Evolutionary conservation across 331 rosid species (phyloP), one percentile per base, ranked within the genome.

Genomic region (Phaseolus coccineus): DNA sequence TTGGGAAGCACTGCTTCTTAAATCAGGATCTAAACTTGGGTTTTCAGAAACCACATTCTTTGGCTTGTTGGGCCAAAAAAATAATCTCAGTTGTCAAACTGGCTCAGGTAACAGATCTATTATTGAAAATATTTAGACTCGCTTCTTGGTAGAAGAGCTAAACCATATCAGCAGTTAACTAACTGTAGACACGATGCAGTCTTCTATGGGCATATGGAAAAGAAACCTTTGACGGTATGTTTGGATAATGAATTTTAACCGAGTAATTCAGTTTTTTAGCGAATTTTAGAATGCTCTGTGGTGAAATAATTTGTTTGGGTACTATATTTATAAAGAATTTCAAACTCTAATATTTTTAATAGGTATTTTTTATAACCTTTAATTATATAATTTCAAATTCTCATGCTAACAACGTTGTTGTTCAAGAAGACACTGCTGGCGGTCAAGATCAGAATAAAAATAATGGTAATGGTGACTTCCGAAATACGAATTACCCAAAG

Each of bases 1-100:
- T 69, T 90, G 96, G 97, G 91, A 91, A 77, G 81, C 87, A 50
- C 28, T 86, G 80, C 83, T 92, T 40, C 87, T 80, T 47, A 77
- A 84, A 80, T 79, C 69, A 51, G 84, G 85, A 70, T 72, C 46
- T 47, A 69, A 84, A 56, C 56, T 85, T 56, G 33, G 51, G 11
- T 87, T 78, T 48, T 69, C 81, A 11, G 84, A 87, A 80, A 72
- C 84, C 58, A 80, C 76, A 42, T 85, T 85, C 80, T 33, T 63
- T 50, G 77, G 62, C 64, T 85, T 88, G 82, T 83, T 81, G 85
- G 81, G 73, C 40, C 53, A 70, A 48, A 37, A 53, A 19, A 19
- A 19, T 19, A 19, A 19, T 19, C 22, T 19, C 22, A 19, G 22
- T 35, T 35, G 22, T 80, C 13, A 14, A 81, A 65, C 11, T 61